A percentile compares a stretch with the other conserved stretches of the same genome.
These are phyloP conservation scores for Anthoceros angustus DNA, from an alignment of 225 moss, liverwort and hornwort genomes.

Conservation along the genomic window DNA sequence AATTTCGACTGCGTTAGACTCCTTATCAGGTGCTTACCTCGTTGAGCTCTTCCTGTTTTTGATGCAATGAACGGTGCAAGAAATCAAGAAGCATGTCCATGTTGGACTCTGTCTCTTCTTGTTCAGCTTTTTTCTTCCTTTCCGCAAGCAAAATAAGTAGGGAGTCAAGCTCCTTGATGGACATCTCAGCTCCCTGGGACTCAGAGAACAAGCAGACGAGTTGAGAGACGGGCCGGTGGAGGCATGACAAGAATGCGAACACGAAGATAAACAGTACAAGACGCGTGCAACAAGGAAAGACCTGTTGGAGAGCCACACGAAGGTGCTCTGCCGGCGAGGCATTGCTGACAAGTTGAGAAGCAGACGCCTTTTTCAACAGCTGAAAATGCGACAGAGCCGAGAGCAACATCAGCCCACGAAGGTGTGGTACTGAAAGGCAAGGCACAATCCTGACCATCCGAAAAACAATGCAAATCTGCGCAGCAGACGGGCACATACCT, in stretches of 20 bases:
- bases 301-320: slow-evolving; percentile 73
- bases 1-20: neutral
- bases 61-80: slow-evolving; percentile 57
- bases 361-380: slow-evolving; percentile 73
- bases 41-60: slow-evolving; percentile 63
- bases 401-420: neutral
- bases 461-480: neutral
- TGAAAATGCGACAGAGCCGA: slow-evolving; percentile 13
- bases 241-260: neutral
- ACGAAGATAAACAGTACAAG: neutral
- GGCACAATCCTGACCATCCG: neutral
- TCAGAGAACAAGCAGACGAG: neutral
- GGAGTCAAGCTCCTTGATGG: slow-evolving; percentile 79
- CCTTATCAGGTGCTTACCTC: slow-evolving; percentile 24
- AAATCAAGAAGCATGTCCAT: slow-evolving; percentile 92
- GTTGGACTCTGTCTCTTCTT: slow-evolving; percentile 82
- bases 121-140: slow-evolving; percentile 83
- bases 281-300: neutral
- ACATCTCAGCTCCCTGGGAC: slow-evolving; percentile 55
- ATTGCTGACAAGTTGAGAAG: slow-evolving; percentile 59
- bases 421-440: neutral
- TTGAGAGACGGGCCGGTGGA: neutral
- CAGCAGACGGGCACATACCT: slow-evolving; percentile 29
- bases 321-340: slow-evolving; percentile 81
- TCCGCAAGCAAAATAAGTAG: slow-evolving; percentile 49